Conservation (phyloP, 2,329 filamentous ascomycete species). For the Tolypocladium tundrense region DNA sequence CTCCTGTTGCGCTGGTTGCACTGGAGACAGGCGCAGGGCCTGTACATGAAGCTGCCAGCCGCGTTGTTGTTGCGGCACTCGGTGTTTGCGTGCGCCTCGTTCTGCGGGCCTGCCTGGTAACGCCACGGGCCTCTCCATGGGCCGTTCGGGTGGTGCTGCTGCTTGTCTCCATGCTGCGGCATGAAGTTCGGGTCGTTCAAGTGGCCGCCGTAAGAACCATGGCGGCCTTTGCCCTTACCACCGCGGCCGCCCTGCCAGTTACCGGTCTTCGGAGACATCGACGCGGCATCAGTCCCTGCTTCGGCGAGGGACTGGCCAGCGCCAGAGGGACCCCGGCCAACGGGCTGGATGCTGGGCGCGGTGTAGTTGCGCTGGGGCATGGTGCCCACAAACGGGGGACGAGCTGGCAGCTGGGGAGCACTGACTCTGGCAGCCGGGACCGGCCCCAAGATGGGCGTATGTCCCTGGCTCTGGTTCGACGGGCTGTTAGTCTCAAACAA, state of each 20-base stretch:
- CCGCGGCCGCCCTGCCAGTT: neutral
- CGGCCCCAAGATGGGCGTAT: neutral
- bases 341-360: neutral
- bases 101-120: neutral
- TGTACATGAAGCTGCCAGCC: constrained; percentile 11
- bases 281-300: neutral
- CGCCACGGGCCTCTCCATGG: neutral
- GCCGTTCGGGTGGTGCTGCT: neutral
- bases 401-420: neutral
- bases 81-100: neutral
- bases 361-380: constrained; percentile 1
- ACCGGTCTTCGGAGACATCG: neutral
- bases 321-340: neutral
- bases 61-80: constrained; percentile 13
- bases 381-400: neutral
- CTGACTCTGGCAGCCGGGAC: no score
- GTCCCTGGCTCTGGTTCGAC: neutral
- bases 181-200: neutral
- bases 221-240: neutral
- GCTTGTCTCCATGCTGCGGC: neutral
- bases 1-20: constrained; percentile 21
- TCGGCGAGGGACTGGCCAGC: neutral
- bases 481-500: neutral
- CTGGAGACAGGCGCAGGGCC: constrained; percentile 16
- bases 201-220: neutral